Evolutionary conservation across 2,329 filamentous ascomycete genomes (phyloP), one percentile per base, ranked within the genome.

Genomic region (Chalaropsis thielavioides): DNA sequence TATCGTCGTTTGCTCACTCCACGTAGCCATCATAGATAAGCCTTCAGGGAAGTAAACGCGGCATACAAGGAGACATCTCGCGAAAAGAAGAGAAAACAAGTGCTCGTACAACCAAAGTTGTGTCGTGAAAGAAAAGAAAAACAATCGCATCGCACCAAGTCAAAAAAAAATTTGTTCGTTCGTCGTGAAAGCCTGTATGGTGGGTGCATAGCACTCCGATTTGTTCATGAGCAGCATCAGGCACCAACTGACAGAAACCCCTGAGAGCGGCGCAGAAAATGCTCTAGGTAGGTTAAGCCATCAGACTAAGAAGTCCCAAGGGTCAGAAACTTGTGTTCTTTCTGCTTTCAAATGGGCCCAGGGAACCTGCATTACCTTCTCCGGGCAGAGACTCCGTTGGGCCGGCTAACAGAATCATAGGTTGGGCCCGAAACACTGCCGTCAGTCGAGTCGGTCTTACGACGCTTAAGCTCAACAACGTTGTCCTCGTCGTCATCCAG

Each of bases 401-500:
- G 74, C 68, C 80, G 78, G 68, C 73, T 79, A 72, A 81, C 75
- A 19, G 77, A 70, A 61, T 83, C 80, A 70, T 81, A 83, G 19
- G 73, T 74, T 24, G 80, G 75, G 24, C 76, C 73, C 27, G 80
- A 75, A n/a, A 81, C 77, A 1, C 78, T 76, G 11, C 79, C 77
- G 70, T 89, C 85, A 68, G 84, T 81, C 17, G 59, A 49, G 11
- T 46, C 63, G 0, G 88, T 92, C 79, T 92, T 92, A 68, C 89
- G 85, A 69, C 90, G 85, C 77, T 95, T 95, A 67, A 87, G 75
- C 24, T 88, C 82, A 56, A 86, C 83, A 11, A 80, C 78, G 66
- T 78, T 68, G 24, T 80, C 77, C 27, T 87, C 84, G 22, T 85
- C 82, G 40, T 90, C 86, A 40, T 81, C 79, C 11, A 79, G 78